A percentile compares a stretch with the other conserved stretches of the same genome.
These are phyloP conservation scores for Ramularia collo-cygni DNA, from an alignment of 2,329 filamentous ascomycete genomes.

Conservation along the genomic window DNA sequence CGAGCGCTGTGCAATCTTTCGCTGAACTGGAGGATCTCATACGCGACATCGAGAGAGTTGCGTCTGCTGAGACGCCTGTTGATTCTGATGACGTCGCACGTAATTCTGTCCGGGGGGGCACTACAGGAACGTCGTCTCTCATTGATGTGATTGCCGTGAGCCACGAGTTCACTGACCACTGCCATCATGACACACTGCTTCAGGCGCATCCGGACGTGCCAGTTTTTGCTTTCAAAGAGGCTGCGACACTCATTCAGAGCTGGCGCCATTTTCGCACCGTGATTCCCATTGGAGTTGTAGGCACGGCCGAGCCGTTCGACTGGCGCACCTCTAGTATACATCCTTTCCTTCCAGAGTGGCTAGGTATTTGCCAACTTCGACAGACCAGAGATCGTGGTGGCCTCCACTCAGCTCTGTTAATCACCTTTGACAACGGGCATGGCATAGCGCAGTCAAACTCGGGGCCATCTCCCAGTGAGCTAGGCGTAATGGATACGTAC, in stretches of 20 bases:
- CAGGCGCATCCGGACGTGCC: slow-evolving; percentile 50
- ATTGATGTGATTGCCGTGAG: slow-evolving; percentile 56
- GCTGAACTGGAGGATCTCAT: slow-evolving; percentile 49
- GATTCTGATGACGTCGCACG: slow-evolving; percentile 9
- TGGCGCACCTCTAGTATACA: slow-evolving; percentile 41
- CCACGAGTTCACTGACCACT: slow-evolving; percentile 65
- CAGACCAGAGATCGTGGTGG: slow-evolving; percentile 50
- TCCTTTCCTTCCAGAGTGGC: slow-evolving; percentile 49
- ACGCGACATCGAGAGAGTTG: slow-evolving; percentile 42
- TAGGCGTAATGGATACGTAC: slow-evolving; percentile 10
- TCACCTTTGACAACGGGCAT: slow-evolving; percentile 43
- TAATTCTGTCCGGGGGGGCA: neutral
- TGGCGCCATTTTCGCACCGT: slow-evolving; percentile 57
- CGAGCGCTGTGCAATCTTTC: slow-evolving; percentile 50
- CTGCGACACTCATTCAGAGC: slow-evolving; percentile 48
- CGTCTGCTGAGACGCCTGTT: slow-evolving; percentile 16
- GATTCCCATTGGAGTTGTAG: slow-evolving; percentile 43
- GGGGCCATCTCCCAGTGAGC: neutral
- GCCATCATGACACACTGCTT: slow-evolving; percentile 54
- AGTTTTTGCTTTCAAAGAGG: slow-evolving; percentile 53
- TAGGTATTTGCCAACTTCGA: slow-evolving; percentile 54
- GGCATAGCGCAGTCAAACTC: slow-evolving; percentile 7
- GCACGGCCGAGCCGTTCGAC: slow-evolving; percentile 29
- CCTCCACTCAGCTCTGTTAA: slow-evolving; percentile 56
- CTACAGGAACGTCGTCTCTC: slow-evolving; percentile 25